Conservation (phyloP, 305 asterid genomes). For the Solanum chacoense region DNA sequence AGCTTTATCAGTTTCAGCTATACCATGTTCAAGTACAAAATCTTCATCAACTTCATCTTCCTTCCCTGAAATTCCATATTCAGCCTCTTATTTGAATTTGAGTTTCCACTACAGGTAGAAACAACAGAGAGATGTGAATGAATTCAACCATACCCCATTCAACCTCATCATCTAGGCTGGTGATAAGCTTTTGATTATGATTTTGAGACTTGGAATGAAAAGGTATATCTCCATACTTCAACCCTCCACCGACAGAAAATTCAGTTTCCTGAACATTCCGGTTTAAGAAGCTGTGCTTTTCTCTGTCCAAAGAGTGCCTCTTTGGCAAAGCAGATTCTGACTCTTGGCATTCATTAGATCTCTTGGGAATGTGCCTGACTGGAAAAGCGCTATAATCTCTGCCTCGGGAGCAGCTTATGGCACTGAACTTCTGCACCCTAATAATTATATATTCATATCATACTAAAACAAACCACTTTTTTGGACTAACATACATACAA, state of each 20-base stretch:
- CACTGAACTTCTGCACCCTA: slow-evolving; percentile 27
- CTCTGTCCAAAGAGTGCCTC: slow-evolving; percentile 9
- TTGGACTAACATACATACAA: not conserved
- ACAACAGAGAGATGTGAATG: not conserved
- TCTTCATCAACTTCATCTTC: slow-evolving; percentile 31
- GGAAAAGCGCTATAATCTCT: slow-evolving; percentile 44
- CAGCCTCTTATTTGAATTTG: not conserved
- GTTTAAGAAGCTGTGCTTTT: slow-evolving; percentile 9
- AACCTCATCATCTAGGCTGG: slow-evolving; percentile 10
- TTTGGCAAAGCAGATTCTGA: slow-evolving; percentile 16
- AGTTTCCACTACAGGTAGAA: not conserved
- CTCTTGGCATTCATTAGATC: slow-evolving; percentile 14
- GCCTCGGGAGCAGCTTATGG: slow-evolving; percentile 28
- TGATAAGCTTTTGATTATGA: slow-evolving; percentile 6
- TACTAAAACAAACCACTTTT: not conserved
- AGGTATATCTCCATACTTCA: not conserved
- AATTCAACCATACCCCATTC: slow-evolving; percentile 23
- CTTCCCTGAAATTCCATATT: slow-evolving; percentile 22
- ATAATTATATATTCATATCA: not conserved
- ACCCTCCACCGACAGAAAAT: not conserved
- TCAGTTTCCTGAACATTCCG: slow-evolving; percentile 10
- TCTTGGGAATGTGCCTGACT: slow-evolving; percentile 36
- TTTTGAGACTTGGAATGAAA: slow-evolving; percentile 11
- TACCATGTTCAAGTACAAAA: slow-evolving; percentile 16
- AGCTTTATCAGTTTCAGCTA: slow-evolving; percentile 15